Conservation (phyloP, 768 basidiomycete species). For the Roridomyces roridus region DNA sequence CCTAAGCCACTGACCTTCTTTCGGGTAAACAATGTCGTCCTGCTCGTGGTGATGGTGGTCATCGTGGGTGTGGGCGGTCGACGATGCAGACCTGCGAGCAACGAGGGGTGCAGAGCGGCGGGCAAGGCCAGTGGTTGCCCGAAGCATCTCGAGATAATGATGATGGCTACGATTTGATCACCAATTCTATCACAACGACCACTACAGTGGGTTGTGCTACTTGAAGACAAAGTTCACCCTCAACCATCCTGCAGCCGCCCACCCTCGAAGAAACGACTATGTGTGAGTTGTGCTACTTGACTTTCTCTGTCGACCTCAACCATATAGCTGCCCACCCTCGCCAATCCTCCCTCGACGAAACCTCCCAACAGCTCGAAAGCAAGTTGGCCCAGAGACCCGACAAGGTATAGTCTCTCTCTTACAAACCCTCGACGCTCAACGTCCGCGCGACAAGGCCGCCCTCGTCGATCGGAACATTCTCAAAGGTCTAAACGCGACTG, state of each 20-base stretch:
- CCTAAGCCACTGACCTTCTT: conserved; percentile 58
- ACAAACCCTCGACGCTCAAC: too few species aligned
- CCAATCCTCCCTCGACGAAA: conserved; percentile 31
- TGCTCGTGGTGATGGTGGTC: conserved; percentile 47
- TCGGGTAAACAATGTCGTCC: conserved; percentile 50
- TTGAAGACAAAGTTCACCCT: too few species aligned
- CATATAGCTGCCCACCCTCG: conserved; percentile 16
- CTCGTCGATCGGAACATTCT: conserved; percentile 74
- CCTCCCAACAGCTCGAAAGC: conserved; percentile 55
- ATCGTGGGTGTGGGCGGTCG: conserved; percentile 41
- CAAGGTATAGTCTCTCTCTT: too few species aligned
- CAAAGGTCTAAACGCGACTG: too few species aligned
- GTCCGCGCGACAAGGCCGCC: too few species aligned
- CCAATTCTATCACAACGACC: too few species aligned
- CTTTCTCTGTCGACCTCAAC: neutral
- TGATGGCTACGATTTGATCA: too few species aligned
- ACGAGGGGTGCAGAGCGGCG: conserved; percentile 40
- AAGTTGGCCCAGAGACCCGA: conserved; percentile 59
- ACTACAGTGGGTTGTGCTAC: too few species aligned
- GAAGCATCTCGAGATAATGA: too few species aligned
- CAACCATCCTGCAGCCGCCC: too few species aligned
- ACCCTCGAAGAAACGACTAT: too few species aligned
- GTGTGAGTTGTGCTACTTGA: conserved; percentile 2
- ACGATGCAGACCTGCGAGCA: conserved; percentile 49
- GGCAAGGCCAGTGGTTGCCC: conserved; percentile 28